Base-by-base conservation (phyloP, 805 yeast genomes). In the Metschnikowia henanensis region DNA sequence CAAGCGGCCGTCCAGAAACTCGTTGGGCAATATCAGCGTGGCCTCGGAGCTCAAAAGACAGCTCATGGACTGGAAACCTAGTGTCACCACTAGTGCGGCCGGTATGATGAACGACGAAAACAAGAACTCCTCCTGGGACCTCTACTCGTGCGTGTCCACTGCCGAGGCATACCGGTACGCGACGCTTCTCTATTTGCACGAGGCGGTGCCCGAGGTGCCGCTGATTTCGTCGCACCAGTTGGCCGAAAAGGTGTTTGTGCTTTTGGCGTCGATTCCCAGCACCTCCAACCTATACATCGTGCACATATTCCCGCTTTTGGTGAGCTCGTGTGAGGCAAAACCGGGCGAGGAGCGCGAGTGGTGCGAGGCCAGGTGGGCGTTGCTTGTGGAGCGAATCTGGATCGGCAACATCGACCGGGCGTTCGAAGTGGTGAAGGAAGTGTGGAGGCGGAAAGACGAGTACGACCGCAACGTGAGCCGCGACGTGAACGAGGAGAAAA, bases 141-240 rank as follows among this genome's bases (percentile, higher is more conserved):
- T 79, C 23, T 64, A 82, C 4, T 75, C 84, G 8, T 79, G 84
- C 45, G 68, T 83, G 20, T 77, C 87, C 2, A 83, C 87, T 1
- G 87, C 88, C 2, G 88, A 83, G 55, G 83, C 87, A 0, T 83
- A 83, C 59, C 57, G 86, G 30, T 80, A 70, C 57, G 74, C 87
- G 1, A 70, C 85, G 0, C 58, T 83, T 30, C 55, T 83, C 17
- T 81, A 79, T 54, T 60, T 83, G 23, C 86, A 81, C 57, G 87
- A 83, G 55, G 83, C 87, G 1, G 86, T 83, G 4, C 88, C 89
- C 0, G 86, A 83, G 50, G 72, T 82, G 15, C 84, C 85, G 8
- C 75, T 80, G 7, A 57, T 66, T 30, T 60, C 79, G 7, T 75
- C 84, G 1, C 80, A 74, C 44, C 76, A 70, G 39, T 57, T 81